Evolutionary conservation across 768 basidiomycete species (phyloP), one percentile per base, ranked within the genome.

Genomic region (Asterophora parasitica): DNA sequence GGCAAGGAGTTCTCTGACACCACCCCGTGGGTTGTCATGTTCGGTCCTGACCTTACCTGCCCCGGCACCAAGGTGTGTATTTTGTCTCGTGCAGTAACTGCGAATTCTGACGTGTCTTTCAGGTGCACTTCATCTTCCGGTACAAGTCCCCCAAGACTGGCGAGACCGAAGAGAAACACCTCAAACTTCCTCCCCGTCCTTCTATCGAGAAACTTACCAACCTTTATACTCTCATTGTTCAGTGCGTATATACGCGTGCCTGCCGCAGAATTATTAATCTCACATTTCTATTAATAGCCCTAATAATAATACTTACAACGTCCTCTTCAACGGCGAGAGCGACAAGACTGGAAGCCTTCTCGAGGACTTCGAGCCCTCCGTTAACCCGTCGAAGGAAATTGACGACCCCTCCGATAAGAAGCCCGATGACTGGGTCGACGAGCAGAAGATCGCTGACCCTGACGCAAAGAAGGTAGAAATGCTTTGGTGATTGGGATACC

Each of bases 121-220:
- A 94, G 89, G 75, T 97, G 42, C 96, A 99, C 78, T 97, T 99
- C 71, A 99, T 99, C 72, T 95, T 99, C 91, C 90, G 93, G 60
- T 88, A 97, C 78, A 83, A 86, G 74, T 94, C 82, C 75, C 95
- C 96, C 30, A 78, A 87, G 59, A 91, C 88, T 37, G 91, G 91
- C 58, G 92, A 92, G 61, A 81, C 79, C 55, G 96, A 98, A 70
- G 96, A 99, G 81, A 98, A 99, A 70, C 96, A 99, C 70, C 83
- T 98, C 51, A 80, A 74, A 44, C 63, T 76, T 50, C 76, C 93
- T 52, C 94, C 92, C 50, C 77, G 76, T 49, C 95, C 95, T 39
- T 73, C 83, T 54, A 92, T 95, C 60, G 86, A 84, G 67, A 97
- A 95, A 74, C 73, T 81, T 46, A 89, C 93, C 55, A 92, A 93